These are phyloP conservation scores for Magnusiomyces magnusii DNA, from an alignment of 1,139 yeast genomes.

Conservation along the genomic window DNA sequence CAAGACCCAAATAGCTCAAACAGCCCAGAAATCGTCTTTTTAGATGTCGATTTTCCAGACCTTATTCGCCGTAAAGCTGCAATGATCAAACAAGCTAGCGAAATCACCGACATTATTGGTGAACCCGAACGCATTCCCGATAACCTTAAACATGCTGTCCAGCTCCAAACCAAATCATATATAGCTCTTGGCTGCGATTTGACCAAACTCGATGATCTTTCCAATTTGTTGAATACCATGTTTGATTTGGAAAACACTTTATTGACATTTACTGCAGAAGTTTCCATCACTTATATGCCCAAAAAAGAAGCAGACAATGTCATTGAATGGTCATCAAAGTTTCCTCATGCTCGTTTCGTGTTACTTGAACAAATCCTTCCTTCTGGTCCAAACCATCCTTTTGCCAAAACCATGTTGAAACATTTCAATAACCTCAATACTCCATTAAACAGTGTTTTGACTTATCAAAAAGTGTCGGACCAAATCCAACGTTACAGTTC, in stretches of 20 bases:
- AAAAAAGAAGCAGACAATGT: slow-evolving; percentile 61
- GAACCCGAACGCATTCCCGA: slow-evolving; percentile 9
- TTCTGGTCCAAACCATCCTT: slow-evolving; percentile 52
- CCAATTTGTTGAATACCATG: slow-evolving; percentile 34
- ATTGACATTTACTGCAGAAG: slow-evolving; percentile 69
- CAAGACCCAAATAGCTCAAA: no score
- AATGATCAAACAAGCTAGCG: slow-evolving; percentile 44
- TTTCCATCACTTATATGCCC: slow-evolving; percentile 73
- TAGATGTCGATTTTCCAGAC: slow-evolving; percentile 74
- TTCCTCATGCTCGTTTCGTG: slow-evolving; percentile 52
- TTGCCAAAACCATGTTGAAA: slow-evolving; percentile 65
- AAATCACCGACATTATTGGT: slow-evolving; percentile 45
- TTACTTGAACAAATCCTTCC: slow-evolving; percentile 70
- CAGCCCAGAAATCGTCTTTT: slow-evolving; percentile 39
- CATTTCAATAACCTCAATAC: slow-evolving; percentile 64
- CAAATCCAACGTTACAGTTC: slow-evolving; percentile 46
- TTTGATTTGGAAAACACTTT: slow-evolving; percentile 33
- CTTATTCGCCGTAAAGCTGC: slow-evolving; percentile 46
- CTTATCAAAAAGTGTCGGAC: slow-evolving; percentile 45
- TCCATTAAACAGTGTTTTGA: slow-evolving; percentile 59
- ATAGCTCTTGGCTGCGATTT: slow-evolving; percentile 66
- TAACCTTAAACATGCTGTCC: slow-evolving; percentile 23
- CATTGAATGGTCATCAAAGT: slow-evolving; percentile 43
- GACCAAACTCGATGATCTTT: slow-evolving; percentile 42
- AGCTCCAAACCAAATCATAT: slow-evolving; percentile 43